Conservation (phyloP, 106 monocot species). For the Phalaenopsis aphrodite region DNA sequence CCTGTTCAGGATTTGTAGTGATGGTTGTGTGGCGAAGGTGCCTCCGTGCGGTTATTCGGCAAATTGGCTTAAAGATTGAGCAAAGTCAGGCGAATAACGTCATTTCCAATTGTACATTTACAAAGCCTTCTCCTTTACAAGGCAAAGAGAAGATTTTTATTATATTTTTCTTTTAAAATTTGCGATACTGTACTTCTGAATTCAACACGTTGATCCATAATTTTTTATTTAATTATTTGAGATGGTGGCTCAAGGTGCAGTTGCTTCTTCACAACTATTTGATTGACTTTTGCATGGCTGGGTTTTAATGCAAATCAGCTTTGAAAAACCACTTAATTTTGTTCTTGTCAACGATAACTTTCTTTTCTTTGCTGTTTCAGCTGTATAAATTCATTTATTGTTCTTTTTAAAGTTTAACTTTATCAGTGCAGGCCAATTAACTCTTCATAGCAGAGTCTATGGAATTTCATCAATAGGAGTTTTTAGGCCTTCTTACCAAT, state of each 20-base stretch:
- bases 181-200: not conserved
- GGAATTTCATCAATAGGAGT: slow-evolving; percentile 15
- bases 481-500: slow-evolving; percentile 12
- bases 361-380: not conserved
- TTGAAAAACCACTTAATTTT: not conserved
- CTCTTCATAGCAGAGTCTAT: slow-evolving; percentile 11
- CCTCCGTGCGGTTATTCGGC: slow-evolving; percentile 14
- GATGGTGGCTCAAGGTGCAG: not conserved
- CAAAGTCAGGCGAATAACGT: slow-evolving; percentile 4
- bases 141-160: slow-evolving; percentile 6
- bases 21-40: slow-evolving; percentile 30
- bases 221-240: not conserved
- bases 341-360: no score
- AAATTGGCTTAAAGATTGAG: slow-evolving; percentile 9
- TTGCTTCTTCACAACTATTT: no score
- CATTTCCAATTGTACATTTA: slow-evolving; percentile 8
- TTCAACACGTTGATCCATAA: not conserved
- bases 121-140: slow-evolving; percentile 1
- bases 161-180: not conserved
- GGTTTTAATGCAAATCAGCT: not conserved
- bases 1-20: slow-evolving; percentile 2
- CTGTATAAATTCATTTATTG: not conserved
- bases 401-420: not conserved
- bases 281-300: not conserved
- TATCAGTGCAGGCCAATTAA: slow-evolving; percentile 20